A percentile compares a stretch with the other conserved stretches of the same genome.
These are phyloP conservation scores for Boletus pseudo-olivaceus DNA, from an alignment of 768 basidiomycete genomes.

Conservation along the genomic window DNA sequence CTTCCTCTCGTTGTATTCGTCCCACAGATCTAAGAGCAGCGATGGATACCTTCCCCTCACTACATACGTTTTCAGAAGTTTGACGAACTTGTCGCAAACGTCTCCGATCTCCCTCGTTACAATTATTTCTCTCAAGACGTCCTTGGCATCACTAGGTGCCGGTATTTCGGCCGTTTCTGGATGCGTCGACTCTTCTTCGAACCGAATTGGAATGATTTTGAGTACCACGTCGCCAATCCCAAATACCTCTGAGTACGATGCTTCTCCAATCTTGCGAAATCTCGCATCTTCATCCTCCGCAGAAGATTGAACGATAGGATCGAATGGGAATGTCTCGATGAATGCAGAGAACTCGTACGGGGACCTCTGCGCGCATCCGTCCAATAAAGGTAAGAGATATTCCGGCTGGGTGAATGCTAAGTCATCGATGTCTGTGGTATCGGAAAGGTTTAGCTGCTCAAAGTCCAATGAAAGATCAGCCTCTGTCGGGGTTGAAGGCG, in stretches of 20 bases:
- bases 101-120: constrained; percentile 76
- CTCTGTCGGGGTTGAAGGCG: constrained; percentile 55
- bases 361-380: constrained; percentile 65
- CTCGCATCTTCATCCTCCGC: constrained; percentile 28
- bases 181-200: constrained; percentile 36
- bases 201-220: constrained; percentile 78
- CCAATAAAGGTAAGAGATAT: constrained; percentile 61
- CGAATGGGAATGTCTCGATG: constrained; percentile 75
- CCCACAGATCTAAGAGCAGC: constrained; percentile 79
- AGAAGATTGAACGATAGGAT: constrained; percentile 53
- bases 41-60: constrained; percentile 85
- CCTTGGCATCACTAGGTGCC: constrained; percentile 65
- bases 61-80: constrained; percentile 77
- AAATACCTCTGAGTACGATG: constrained; percentile 95
- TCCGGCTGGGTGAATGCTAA: constrained; percentile 43
- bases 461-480: constrained; percentile 40
- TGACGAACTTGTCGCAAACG: constrained; percentile 74
- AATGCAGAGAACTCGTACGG: constrained; percentile 80
- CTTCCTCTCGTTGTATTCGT: constrained; percentile 69
- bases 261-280: constrained; percentile 92
- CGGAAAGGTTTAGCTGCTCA: constrained; percentile 42
- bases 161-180: constrained; percentile 52
- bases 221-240: constrained; percentile 86
- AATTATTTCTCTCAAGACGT: constrained; percentile 77
- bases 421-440: constrained; percentile 46